These are phyloP conservation scores for Globisporangium cylindrosporum DNA, from an alignment of 352 stramenopile genomes.

Conservation along the genomic window DNA sequence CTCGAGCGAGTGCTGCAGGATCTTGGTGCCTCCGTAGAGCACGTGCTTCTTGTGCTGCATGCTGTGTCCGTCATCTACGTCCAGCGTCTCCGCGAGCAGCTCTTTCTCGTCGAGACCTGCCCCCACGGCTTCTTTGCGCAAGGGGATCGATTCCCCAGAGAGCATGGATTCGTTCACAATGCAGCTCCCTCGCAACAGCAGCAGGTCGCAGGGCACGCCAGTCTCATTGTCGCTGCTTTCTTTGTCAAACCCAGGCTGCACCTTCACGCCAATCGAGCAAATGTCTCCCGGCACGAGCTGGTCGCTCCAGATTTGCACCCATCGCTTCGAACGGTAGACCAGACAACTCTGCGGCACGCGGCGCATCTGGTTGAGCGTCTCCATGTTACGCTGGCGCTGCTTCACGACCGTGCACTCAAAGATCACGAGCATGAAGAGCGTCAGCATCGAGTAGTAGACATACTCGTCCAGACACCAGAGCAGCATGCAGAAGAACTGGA, in stretches of 20 bases:
- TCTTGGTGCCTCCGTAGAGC: slow-evolving; percentile 73
- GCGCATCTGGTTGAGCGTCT: slow-evolving; percentile 87
- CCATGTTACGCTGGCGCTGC: slow-evolving; percentile 87
- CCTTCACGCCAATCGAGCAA: slow-evolving; percentile 66
- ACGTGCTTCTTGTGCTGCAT: slow-evolving; percentile 59
- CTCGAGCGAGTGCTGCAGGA: slow-evolving; percentile 31
- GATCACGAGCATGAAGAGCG: slow-evolving; percentile 91
- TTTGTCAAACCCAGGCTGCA: slow-evolving; percentile 6
- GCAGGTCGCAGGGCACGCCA: slow-evolving; percentile 86
- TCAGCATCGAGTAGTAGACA: slow-evolving; percentile 97
- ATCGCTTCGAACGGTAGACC: slow-evolving; percentile 78
- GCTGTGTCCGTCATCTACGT: slow-evolving; percentile 30
- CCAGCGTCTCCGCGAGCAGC: slow-evolving; percentile 13
- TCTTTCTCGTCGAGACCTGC: slow-evolving; percentile 13
- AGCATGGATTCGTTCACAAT: slow-evolving; percentile 97
- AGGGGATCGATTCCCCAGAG: slow-evolving; percentile 93
- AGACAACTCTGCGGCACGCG: slow-evolving; percentile 55
- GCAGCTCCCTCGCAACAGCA: slow-evolving; percentile 88
- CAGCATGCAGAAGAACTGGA: slow-evolving; percentile 95
- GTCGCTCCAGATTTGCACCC: slow-evolving; percentile 56
- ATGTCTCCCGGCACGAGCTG: slow-evolving; percentile 85
- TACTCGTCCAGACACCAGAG: slow-evolving; percentile 98
- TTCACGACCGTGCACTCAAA: slow-evolving; percentile 94
- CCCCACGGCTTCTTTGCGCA: slow-evolving; percentile 86
- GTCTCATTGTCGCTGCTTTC: slow-evolving; percentile 13